A percentile compares a stretch with the other conserved stretches of the same genome.
These are phyloP conservation scores for Tulasnella sp. DNA, from an alignment of 768 basidiomycete genomes.

Conservation along the genomic window DNA sequence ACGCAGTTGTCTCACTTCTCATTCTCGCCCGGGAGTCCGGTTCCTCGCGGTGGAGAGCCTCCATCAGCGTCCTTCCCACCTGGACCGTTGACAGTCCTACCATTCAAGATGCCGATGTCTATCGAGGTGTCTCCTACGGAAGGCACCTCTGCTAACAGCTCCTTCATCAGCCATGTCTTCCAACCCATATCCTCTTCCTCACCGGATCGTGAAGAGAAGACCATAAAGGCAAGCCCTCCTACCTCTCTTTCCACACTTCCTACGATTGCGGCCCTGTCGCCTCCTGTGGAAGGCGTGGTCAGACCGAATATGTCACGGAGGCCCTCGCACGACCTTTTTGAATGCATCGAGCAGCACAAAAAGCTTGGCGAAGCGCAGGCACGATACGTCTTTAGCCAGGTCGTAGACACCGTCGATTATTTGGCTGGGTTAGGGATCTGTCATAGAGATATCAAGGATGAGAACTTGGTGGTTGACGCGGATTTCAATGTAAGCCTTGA, in stretches of 20 bases:
- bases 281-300: slow-evolving; percentile 4
- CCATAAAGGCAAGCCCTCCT: too few relatives aligned
- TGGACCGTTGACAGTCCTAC: not conserved
- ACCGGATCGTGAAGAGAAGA: too few relatives aligned
- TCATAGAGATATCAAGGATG: slow-evolving; percentile 35
- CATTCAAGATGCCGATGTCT: not conserved
- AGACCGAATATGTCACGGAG: slow-evolving; percentile 45
- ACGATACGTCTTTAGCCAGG: slow-evolving; percentile 73
- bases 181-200: too few relatives aligned
- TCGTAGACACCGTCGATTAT: slow-evolving; percentile 75
- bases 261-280: slow-evolving; percentile 18
- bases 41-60: not conserved
- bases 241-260: not conserved
- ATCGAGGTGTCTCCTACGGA: not conserved
- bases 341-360: slow-evolving; percentile 86
- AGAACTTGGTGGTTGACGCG: slow-evolving; percentile 32
- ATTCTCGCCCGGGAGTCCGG: slow-evolving; percentile 11
- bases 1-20: slow-evolving; percentile 16
- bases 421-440: slow-evolving; percentile 36
- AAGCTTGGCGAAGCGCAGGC: slow-evolving; percentile 69
- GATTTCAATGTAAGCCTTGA: slow-evolving; percentile 39
- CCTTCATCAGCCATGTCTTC: not conserved
- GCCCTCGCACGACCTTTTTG: slow-evolving; percentile 85
- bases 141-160: not conserved
- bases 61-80: not conserved